Evolutionary conservation across 2,329 filamentous ascomycete genomes (phyloP).

Genomic region (Alternaria brassicae): DNA sequence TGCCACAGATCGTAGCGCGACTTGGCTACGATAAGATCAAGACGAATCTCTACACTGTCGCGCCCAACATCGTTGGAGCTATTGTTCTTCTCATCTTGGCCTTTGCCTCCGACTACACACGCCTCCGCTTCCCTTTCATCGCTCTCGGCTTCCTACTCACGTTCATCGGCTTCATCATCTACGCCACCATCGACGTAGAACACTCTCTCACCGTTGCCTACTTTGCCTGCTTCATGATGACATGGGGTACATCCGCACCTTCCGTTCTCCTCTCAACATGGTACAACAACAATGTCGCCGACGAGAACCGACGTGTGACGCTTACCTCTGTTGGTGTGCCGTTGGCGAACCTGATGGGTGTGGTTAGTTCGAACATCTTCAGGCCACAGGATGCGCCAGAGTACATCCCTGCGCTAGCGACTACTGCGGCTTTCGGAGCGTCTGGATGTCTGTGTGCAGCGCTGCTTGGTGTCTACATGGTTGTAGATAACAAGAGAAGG

Average conservation of each 20-base stretch:
- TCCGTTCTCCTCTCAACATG: slow-evolving; percentile 72
- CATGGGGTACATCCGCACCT: slow-evolving; percentile 77
- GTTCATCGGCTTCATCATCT: slow-evolving; percentile 80
- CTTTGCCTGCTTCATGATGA: slow-evolving; percentile 83
- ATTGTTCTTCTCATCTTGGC: slow-evolving; percentile 75
- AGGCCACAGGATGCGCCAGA: slow-evolving; percentile 68
- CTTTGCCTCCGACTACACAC: slow-evolving; percentile 71
- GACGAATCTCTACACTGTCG: slow-evolving; percentile 83
- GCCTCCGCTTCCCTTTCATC: slow-evolving; percentile 77
- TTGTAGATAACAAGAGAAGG: slow-evolving; percentile 68
- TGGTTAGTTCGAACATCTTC: slow-evolving; percentile 74
- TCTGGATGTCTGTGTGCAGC: slow-evolving; percentile 63
- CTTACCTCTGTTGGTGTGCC: slow-evolving; percentile 77
- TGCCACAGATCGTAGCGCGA: slow-evolving; percentile 64
- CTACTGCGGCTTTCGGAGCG: slow-evolving; percentile 69
- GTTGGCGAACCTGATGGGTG: slow-evolving; percentile 77
- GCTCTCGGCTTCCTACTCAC: slow-evolving; percentile 76
- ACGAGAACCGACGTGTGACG: slow-evolving; percentile 74
- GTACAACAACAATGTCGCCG: slow-evolving; percentile 85
- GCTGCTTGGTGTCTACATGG: slow-evolving; percentile 68
- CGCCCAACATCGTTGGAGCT: slow-evolving; percentile 77
- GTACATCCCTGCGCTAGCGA: slow-evolving; percentile 71
- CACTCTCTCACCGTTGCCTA: slow-evolving; percentile 71
- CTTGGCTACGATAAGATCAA: slow-evolving; percentile 64
- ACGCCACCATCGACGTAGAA: slow-evolving; percentile 71